Conservation (phyloP, 2,329 filamentous ascomycete genomes). For the Pyrenochaeta sp. region DNA sequence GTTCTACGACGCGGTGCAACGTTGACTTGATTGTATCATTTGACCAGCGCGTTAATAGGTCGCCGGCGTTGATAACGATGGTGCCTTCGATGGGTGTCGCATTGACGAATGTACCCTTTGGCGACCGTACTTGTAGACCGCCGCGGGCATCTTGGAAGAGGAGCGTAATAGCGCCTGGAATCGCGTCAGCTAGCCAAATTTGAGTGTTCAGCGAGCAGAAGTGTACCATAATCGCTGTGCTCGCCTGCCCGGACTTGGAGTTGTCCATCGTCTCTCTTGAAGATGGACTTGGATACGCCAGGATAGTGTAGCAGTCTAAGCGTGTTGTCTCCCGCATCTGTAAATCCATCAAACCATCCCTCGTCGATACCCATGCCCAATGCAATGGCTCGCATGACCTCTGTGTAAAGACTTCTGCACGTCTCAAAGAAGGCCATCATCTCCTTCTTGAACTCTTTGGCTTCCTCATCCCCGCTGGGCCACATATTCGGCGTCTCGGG, state of each 20-base stretch:
- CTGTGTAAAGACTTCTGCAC: conserved; percentile 76
- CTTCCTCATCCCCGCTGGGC: conserved; percentile 67
- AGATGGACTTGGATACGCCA: conserved; percentile 69
- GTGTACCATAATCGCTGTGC: conserved; percentile 71
- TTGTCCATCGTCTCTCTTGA: conserved; percentile 71
- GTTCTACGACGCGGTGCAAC: conserved; percentile 88
- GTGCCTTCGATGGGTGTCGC: conserved; percentile 83
- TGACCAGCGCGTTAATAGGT: conserved; percentile 85
- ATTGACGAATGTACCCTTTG: conserved; percentile 80
- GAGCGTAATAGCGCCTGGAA: conserved; percentile 50
- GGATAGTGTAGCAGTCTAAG: conserved; percentile 82
- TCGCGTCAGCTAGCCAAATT: conserved; percentile 11
- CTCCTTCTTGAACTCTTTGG: conserved; percentile 69
- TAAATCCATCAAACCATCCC: conserved; percentile 78
- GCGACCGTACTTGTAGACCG: conserved; percentile 70
- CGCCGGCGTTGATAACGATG: conserved; percentile 88
- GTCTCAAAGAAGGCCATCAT: conserved; percentile 80
- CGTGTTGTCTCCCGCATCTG: conserved; percentile 62
- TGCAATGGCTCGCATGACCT: conserved; percentile 86
- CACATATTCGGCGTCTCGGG: conserved; percentile 77
- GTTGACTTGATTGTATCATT: conserved; percentile 93
- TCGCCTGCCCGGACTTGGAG: conserved; percentile 80
- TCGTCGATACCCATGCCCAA: conserved; percentile 78
- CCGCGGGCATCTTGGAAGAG: conserved; percentile 63
- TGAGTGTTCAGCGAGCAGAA: fast-evolving